Conservation (phyloP, 306 rosid species). For the Trifolium repens region DNA sequence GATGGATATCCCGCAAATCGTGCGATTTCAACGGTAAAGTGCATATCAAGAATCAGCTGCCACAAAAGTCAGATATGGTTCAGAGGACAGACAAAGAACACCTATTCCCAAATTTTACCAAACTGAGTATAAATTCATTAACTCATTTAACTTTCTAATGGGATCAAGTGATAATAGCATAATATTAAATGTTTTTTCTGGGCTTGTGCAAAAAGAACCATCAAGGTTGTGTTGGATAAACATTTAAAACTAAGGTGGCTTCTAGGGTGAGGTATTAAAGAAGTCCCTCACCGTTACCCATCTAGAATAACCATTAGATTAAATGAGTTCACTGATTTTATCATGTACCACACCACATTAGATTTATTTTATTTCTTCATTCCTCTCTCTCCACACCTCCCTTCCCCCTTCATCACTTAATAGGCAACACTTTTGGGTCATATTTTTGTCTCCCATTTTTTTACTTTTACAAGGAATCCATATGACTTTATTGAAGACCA, state of each 20-base stretch:
- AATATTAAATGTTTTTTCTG: not conserved
- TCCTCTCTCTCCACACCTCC: no score
- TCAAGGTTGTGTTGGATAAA: conserved; percentile 5
- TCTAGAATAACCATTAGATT: no score
- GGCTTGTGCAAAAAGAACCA: conserved; percentile 11
- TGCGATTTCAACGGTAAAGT: conserved; percentile 95
- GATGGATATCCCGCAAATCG: conserved; percentile 91
- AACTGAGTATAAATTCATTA: conserved; percentile 5
- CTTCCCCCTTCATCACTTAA: no score
- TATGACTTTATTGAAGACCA: no score
- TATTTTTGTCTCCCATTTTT: no score
- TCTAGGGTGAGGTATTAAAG: no score
- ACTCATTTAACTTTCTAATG: not conserved
- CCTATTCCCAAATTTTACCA: not conserved
- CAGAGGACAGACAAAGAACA: conserved; percentile 27
- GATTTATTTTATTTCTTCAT: no score
- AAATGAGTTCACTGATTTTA: no score
- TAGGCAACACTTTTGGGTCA: no score
- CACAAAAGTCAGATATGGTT: conserved; percentile 39
- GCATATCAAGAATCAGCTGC: conserved; percentile 98
- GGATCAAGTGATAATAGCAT: not conserved
- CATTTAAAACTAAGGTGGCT: not conserved
- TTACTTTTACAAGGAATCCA: no score
- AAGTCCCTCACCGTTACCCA: no score
- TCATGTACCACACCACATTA: no score